Base-by-base conservation (phyloP, 2,329 filamentous ascomycete species). In the Cadophora sp. region DNA sequence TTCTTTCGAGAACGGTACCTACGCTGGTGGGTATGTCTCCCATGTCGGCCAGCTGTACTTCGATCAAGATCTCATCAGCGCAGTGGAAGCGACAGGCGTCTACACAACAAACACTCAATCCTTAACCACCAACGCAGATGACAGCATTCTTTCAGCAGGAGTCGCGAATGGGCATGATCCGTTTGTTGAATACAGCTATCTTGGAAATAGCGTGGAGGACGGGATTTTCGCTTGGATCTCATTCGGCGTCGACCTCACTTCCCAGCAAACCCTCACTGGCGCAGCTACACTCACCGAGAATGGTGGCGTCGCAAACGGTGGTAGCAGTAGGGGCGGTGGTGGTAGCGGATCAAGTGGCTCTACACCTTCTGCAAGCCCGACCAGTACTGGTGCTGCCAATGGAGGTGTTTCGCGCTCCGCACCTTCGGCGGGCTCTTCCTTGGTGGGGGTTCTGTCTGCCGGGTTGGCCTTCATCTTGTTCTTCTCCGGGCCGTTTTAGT, bases 11-110 rank as follows among this genome's bases (percentile, higher is more conserved):
- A 82, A 82, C 75, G 72, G 84, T 75, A 84, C 83, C 65, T 84
- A 87, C 68, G 77, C 78, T 51, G 83, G 81, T 69, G 80, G 81
- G 27, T 80, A 78, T 65, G 81, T 85, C 67, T 82, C 84, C 18
- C 87, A 91, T 78, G 82, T 90, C 50, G 88, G 88, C 33, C 88
- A 91, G 76, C 76, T 88, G 65, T 90, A 88, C 81, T 87, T 88
- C 74, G 86, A 89, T 76, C 85, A 90, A 76, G 80, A 82, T 70
- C 82, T 91, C n/a, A 83, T 88, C 69, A 72, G 73, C 24, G 71
- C 80, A 50, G 85, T 89, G 63, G 83, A 87, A 70, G 76, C 76
- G 13, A 79, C 78, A 0, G 68, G 75, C 1, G 84, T 85, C 1
- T 86, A 86, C 76, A 75, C 67, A 9, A 75, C 76, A 66, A 85